Conservation (phyloP, 208 protist species). For the Wallacemonas sp. region DNA sequence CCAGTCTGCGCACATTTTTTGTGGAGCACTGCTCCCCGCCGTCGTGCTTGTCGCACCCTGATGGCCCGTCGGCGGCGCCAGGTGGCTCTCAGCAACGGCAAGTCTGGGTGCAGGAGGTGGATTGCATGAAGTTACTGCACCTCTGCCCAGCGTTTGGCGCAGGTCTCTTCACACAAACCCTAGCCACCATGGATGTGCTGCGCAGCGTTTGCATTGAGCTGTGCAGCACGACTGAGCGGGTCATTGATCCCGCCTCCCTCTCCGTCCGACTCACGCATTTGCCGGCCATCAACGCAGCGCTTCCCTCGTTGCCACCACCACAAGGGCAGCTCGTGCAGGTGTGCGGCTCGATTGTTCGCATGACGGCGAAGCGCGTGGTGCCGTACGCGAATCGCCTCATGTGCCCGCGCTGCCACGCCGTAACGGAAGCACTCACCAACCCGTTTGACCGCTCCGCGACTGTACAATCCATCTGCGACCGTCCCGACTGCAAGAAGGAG, state of each 20-base stretch:
- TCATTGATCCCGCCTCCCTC: constrained; percentile 41
- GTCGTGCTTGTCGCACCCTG: constrained; percentile 4
- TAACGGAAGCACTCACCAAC: constrained; percentile 44
- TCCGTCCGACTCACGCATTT: constrained; percentile 74
- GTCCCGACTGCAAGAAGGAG: constrained; percentile 59
- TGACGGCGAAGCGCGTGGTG: constrained; percentile 77
- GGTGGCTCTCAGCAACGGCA: constrained; percentile 6
- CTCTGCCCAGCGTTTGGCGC: constrained; percentile 41
- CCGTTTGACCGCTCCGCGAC: constrained; percentile 64
- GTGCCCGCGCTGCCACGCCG: constrained; percentile 63
- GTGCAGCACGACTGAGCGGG: constrained; percentile 39
- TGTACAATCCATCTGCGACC: constrained; percentile 40
- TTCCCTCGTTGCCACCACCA: constrained; percentile 60
- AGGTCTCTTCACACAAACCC: constrained; percentile 45
- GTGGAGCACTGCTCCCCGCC: constrained; percentile 66
- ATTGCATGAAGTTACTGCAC: constrained; percentile 73
- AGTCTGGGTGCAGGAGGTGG: constrained; percentile 68
- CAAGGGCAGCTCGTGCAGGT: constrained; percentile 68
- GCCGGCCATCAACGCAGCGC: constrained; percentile 36
- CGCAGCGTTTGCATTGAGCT: constrained; percentile 43
- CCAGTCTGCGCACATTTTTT: constrained; percentile 45
- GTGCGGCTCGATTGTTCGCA: constrained; percentile 81
- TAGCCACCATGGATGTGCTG: constrained; percentile 40
- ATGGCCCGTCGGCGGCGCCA: not conserved
- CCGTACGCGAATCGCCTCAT: constrained; percentile 63